Evolutionary conservation across 345 rosid genomes (phyloP), one percentile per base, ranked within the genome.

Genomic region (Euphorbia lathyris): DNA sequence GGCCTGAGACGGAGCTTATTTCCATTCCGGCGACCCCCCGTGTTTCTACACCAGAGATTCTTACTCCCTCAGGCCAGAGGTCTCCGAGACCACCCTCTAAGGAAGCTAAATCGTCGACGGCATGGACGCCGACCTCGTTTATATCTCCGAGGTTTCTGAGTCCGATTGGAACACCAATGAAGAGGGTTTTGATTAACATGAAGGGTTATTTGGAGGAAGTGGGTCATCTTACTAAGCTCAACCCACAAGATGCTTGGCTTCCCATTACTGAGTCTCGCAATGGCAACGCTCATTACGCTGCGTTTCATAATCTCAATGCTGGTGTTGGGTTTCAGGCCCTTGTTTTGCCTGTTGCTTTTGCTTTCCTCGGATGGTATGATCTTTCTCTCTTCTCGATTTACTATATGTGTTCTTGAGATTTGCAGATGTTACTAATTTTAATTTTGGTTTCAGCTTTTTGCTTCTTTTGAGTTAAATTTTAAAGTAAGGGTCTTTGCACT

Each of bases 181-280:
- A 91, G 88, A 87, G 97, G 77, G 98, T 88, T 60, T 74, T 94
- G 72, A 80, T 88, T 7, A 94, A 91, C 79, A 94, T 94, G 98
- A 94, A 94, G 73, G 86, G 97, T 0, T 94, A 94, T 75, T 64
- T 94, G 29, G 98, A 94, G 78, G 98, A 94, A 66, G 86, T 94
- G 30, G 98, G 98, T 45, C 98, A 94, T 52, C 83, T 94, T 26
- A 94, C 98, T 5, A 94, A 90, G 85, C 95, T 94, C 9, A 94
- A 94, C 74, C 98, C 98, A 2, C 98, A 94, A 65, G 98, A 94
- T 27, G 97, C 98, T 66, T 94, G 97, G 98, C 96, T 94, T 58
- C 98, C 97, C 16, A 94, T 94, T 62, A 94, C 98, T 0, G 97
- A 94, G 79, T 94, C 98, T 23, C 88, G 98, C 36, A 94, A 94